Evolutionary conservation across 164 flowering plant genomes (phyloP).

Genomic region (Warburgia ugandensis): DNA sequence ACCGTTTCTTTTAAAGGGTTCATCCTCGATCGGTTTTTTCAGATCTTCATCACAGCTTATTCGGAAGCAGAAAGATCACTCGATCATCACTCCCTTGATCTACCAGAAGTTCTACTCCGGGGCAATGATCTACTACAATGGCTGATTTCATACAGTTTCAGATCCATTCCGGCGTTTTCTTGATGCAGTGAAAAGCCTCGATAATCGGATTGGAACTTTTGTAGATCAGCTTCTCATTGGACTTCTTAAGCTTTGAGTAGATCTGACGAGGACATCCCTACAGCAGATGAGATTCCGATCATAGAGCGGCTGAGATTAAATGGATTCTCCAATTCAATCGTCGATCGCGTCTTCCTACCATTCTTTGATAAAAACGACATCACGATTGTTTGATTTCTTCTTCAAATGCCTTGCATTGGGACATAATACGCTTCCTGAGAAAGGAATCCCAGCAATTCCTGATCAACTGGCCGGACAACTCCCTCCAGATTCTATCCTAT

Average conservation of each 20-base stretch:
- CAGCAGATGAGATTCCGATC: constrained; percentile 42
- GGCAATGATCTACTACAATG: constrained; percentile 52
- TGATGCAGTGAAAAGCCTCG: constrained; percentile 48
- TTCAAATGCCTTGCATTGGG: constrained; percentile 92
- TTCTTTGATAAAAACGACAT: constrained; percentile 88
- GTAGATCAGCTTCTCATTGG: constrained; percentile 62
- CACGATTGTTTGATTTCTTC: constrained; percentile 72
- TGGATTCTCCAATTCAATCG: constrained; percentile 65
- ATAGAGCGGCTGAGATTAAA: constrained; percentile 33
- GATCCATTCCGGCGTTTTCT: constrained; percentile 70
- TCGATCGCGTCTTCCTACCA: constrained; percentile 73
- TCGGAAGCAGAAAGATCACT: constrained; percentile 63
- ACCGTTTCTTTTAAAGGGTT: constrained; percentile 76
- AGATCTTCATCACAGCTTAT: constrained; percentile 91
- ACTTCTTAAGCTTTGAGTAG: constrained; percentile 32
- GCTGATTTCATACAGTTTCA: constrained; percentile 71
- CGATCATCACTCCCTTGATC: constrained; percentile 41
- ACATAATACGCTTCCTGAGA: constrained; percentile 75
- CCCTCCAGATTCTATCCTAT: constrained; percentile 39
- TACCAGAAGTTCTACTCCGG: constrained; percentile 82
- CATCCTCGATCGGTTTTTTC: constrained; percentile 86
- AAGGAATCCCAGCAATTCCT: constrained; percentile 74
- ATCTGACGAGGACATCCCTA: constrained; percentile 51
- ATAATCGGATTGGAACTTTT: constrained; percentile 73
- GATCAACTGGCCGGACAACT: constrained; percentile 57